A percentile compares a stretch with the other conserved stretches of the same genome.
These are phyloP conservation scores for Colletotrichum spinosum DNA, from an alignment of 2,329 filamentous ascomycete species.

Conservation along the genomic window DNA sequence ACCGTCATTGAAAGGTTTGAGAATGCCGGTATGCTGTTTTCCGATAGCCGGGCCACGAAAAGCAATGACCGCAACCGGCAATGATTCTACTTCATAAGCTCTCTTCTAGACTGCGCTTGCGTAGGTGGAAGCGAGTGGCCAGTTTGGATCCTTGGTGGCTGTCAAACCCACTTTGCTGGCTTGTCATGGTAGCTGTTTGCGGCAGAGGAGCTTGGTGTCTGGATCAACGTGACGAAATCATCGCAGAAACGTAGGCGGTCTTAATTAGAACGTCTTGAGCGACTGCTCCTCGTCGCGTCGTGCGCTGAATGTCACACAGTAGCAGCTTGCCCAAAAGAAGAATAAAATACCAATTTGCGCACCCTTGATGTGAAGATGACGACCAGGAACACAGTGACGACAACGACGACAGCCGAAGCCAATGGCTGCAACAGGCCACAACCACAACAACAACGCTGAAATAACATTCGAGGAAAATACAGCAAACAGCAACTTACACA, in stretches of 20 bases:
- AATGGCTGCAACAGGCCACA: too few relatives aligned
- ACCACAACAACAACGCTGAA: too few relatives aligned
- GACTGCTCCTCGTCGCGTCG: not conserved
- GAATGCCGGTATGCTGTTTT: too few relatives aligned
- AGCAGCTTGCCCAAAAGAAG: constrained; percentile 1
- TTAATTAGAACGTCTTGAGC: not conserved
- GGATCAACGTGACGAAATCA: not conserved
- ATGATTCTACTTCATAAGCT: not conserved
- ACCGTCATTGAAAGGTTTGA: too few relatives aligned
- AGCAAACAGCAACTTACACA: too few relatives aligned
- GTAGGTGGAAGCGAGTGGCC: constrained; percentile 13
- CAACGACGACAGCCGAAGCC: not conserved
- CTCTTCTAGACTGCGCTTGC: constrained; percentile 1
- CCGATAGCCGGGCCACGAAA: too few relatives aligned
- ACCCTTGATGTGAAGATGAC: too few relatives aligned
- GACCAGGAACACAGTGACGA: not conserved
- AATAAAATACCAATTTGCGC: too few relatives aligned
- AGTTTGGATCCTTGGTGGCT: not conserved
- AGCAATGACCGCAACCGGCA: constrained; percentile 19
- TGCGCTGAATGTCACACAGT: not conserved
- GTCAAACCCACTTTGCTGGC: not conserved
- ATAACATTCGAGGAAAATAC: too few relatives aligned
- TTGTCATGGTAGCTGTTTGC: constrained; percentile 10
- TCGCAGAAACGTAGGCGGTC: not conserved
- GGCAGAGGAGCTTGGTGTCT: not conserved